Evolutionary conservation across 1,139 yeast species (phyloP).

Genomic region (Pichia norvegensis): DNA sequence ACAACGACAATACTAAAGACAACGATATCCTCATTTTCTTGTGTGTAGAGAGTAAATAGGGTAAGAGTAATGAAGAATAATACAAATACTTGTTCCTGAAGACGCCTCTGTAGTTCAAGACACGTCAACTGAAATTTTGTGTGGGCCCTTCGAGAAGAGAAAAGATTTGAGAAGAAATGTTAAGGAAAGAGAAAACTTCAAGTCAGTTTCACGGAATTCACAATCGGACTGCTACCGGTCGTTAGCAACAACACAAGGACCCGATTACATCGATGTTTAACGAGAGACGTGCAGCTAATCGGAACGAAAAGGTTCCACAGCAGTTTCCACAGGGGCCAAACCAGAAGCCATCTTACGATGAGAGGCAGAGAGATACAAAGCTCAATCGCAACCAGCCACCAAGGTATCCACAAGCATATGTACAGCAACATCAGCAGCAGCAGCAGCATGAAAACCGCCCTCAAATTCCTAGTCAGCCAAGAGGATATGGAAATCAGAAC

Average conservation of each 20-base stretch:
- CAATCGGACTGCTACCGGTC: background rate
- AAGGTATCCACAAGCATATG: background rate
- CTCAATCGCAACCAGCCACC: background rate
- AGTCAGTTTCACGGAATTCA: no score
- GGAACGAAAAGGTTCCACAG: constrained; percentile 5
- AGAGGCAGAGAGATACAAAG: background rate
- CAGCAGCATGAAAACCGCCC: background rate
- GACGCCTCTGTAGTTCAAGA: background rate
- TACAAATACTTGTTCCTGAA: no score
- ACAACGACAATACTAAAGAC: background rate
- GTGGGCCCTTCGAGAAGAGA: background rate
- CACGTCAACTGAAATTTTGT: background rate
- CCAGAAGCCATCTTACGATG: background rate
- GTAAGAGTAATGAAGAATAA: background rate
- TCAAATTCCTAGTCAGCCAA: background rate
- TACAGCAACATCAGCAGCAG: background rate
- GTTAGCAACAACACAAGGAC: background rate
- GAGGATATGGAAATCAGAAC: background rate
- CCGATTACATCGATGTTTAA: constrained; percentile 11
- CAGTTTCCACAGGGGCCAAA: background rate
- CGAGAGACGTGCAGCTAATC: constrained; percentile 21
- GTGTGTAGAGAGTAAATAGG: background rate
- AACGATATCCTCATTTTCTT: constrained; percentile 1
- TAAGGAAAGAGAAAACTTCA: background rate
- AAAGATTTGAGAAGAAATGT: no score